phyloP scores from a whole-genome alignment of 2,329 filamentous ascomycete genomes.

The Pseudogymnoascus sp. region DNA sequence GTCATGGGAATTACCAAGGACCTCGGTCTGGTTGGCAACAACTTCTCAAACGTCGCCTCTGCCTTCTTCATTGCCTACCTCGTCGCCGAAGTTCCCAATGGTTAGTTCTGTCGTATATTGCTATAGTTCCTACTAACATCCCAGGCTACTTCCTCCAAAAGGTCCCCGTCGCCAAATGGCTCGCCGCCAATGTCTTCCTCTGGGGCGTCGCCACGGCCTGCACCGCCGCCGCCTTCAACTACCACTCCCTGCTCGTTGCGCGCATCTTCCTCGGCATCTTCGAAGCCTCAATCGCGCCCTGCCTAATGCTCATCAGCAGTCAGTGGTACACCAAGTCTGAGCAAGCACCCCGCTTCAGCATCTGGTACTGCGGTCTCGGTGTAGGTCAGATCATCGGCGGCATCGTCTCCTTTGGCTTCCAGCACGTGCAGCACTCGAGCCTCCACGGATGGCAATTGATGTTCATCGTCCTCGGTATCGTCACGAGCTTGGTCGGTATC shows the following conservation, averaged over 20 bases:
- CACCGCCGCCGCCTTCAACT: constrained; percentile 46
- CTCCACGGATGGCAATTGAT: constrained; percentile 42
- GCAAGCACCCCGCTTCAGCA: constrained; percentile 49
- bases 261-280: constrained; percentile 54
- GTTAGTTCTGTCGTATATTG: constrained; percentile 30
- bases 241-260: constrained; percentile 44
- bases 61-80: constrained; percentile 56
- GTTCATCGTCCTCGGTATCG: constrained; percentile 41
- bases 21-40: constrained; percentile 47
- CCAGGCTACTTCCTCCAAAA: constrained; percentile 51
- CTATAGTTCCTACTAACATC: background rate
- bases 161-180: constrained; percentile 52
- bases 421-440: constrained; percentile 35
- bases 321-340: constrained; percentile 52
- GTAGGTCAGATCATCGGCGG: constrained; percentile 46
- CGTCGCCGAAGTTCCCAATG: constrained; percentile 52
- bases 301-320: constrained; percentile 52
- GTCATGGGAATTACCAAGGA: constrained; percentile 56
- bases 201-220: constrained; percentile 52
- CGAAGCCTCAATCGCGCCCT: constrained; percentile 52
- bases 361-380: constrained; percentile 55
- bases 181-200: constrained; percentile 49
- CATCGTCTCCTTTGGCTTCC: constrained; percentile 45
- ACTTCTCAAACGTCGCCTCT: constrained; percentile 55
- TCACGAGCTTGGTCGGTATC: constrained; percentile 38